Evolutionary conservation across 2,329 filamentous ascomycete genomes (phyloP).

Genomic region (Aspergillus pseudoglaucus): DNA sequence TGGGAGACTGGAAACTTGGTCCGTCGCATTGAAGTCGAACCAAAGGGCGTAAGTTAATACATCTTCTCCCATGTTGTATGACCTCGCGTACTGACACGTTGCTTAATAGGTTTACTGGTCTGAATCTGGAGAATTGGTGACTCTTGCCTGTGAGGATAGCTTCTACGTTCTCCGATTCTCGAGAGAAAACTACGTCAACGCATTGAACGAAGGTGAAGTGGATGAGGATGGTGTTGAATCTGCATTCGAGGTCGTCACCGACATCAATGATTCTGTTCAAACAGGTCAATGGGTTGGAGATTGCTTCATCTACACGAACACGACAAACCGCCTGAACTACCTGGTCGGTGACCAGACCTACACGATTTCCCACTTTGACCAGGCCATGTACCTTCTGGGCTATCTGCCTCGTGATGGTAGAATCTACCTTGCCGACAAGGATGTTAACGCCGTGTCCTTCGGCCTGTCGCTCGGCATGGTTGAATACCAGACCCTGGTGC

Average conservation of each 20-base stretch:
- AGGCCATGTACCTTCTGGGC: conserved; percentile 87
- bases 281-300: conserved; percentile 98
- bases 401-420: conserved; percentile 94
- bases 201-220: conserved; percentile 70
- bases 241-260: conserved; percentile 92
- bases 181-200: conserved; percentile 78
- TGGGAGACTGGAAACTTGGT: conserved; percentile 88
- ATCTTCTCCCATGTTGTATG: not conserved
- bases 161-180: conserved; percentile 94
- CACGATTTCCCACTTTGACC: conserved; percentile 94
- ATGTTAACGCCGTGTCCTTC: conserved; percentile 86
- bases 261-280: conserved; percentile 86
- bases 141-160: conserved; percentile 87
- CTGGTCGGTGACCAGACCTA: conserved; percentile 96
- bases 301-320: conserved; percentile 98
- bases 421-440: conserved; percentile 93
- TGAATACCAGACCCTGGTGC: conserved; percentile 93
- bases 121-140: conserved; percentile 87
- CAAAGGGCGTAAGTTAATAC: conserved; percentile 46
- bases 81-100: conserved; percentile 10
- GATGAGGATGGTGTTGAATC: conserved; percentile 91
- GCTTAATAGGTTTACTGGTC: conserved; percentile 82
- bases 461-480: conserved; percentile 84
- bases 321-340: conserved; percentile 93
- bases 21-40: conserved; percentile 78